Evolutionary conservation across 768 basidiomycete species (phyloP).

Genomic region (Mycena chlorophos): DNA sequence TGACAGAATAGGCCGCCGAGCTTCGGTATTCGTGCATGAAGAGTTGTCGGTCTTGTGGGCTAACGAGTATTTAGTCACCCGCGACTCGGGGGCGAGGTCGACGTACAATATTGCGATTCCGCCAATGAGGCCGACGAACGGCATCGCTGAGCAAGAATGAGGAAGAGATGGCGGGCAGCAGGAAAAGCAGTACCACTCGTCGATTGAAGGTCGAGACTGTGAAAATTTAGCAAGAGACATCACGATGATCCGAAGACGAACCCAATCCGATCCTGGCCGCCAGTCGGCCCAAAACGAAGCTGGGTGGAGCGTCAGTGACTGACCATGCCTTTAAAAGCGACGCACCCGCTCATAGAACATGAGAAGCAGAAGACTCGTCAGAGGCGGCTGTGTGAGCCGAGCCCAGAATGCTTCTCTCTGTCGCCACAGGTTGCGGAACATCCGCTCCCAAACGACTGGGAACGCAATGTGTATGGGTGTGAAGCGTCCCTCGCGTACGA

Average conservation of each 20-base stretch:
- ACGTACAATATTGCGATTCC: slow-evolving; percentile 34
- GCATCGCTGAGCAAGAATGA: slow-evolving; percentile 28
- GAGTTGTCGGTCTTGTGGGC: slow-evolving; percentile 41
- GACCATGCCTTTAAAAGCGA: neutral
- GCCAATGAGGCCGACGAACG: slow-evolving; percentile 36
- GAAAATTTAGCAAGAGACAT: neutral
- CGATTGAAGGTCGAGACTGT: slow-evolving; percentile 17
- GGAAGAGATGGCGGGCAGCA: neutral
- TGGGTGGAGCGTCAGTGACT: neutral
- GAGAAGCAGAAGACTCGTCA: slow-evolving; percentile 30
- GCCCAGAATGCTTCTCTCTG: slow-evolving; percentile 32
- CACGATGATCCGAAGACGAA: slow-evolving; percentile 6
- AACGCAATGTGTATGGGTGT: slow-evolving; percentile 36
- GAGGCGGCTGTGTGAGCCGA: slow-evolving; percentile 20
- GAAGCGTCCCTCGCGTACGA: slow-evolving; percentile 22
- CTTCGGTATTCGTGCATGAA: slow-evolving; percentile 44
- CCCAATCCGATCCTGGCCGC: slow-evolving; percentile 43
- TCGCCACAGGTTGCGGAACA: slow-evolving; percentile 40
- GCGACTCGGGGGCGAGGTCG: neutral
- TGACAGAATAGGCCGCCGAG: slow-evolving; percentile 38
- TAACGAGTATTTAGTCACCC: neutral
- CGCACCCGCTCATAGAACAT: slow-evolving; percentile 35
- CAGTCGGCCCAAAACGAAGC: slow-evolving; percentile 35
- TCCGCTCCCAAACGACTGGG: slow-evolving; percentile 38
- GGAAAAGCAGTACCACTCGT: slow-evolving; percentile 4